Base-by-base conservation (phyloP, 441 rosid species). In the Daphne laureola region DNA sequence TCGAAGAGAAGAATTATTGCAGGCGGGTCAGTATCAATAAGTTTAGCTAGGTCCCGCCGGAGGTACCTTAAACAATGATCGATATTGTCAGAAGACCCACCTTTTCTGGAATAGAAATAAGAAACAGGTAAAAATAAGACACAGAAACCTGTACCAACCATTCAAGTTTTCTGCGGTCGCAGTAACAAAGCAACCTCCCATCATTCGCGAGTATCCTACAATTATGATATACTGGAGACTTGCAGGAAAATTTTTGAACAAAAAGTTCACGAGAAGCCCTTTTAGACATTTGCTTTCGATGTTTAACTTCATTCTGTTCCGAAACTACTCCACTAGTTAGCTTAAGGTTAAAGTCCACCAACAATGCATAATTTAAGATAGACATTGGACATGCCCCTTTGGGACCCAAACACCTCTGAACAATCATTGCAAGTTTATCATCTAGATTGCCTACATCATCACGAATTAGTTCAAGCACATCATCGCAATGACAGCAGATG, bases 231-330 rank as follows among this genome's bases (percentile, higher is more conserved):
- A 87, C 97, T 0, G 95, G 97, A 72, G 96, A 71, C 67, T 93
- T 93, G 87, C 99, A 90, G 43, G 99, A 90, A 74, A 93, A 90
- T 51, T 89, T 93, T 68, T 83, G 77, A 60, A 87, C 96, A 61
- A 93, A 93, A 54, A 83, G 74, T 54, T 83, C 78, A 59, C 93
- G 70, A 46, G 99, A 90, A 58, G 86, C 68, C 79, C 83, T 90
- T 69, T 76, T 75, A 59, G 83, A 59, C 71, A 69, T 63, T 58
- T 80, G 83, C 69, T 69, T 89, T 17, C 70, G 51, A 61, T 71
- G 71, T 76, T 50, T 88, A 51, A 61, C 26, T 49, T 83, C 83
- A 56, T 76, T 84, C 66, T 77, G 74, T 67, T 78, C 80, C 31
- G 77, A 70, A 59, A 72, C 63, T 13, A 69, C 61, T 44, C 61